Base-by-base conservation (phyloP, 2,329 filamentous ascomycete species). In the Aspergillus caelatus region DNA sequence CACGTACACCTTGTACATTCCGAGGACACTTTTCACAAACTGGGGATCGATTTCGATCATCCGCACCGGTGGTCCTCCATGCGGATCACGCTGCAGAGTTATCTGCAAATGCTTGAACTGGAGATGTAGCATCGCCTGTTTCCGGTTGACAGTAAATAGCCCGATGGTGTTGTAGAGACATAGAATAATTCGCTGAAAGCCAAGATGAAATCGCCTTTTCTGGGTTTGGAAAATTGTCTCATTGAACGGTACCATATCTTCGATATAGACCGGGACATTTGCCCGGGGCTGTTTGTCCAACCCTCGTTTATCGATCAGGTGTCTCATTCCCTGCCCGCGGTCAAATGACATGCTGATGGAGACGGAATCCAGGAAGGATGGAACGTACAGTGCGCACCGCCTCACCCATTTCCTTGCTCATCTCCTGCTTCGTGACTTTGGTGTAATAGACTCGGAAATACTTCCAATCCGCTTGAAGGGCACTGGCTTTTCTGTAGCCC, bases 1-100 rank as follows among this genome's bases (percentile, higher is more conserved):
- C n/a, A 68, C 55, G 50, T 71, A 71, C 62, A 72, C 56, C 48
- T 68, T 68, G 34, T 46, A 67, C 58, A 71, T 71, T 14, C 64
- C 61, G n/a, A 73, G 60, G 45, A 71, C 43, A 14, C 62, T 66
- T 65, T 73, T 73, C 12, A 70, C 54, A 66, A 68, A 66, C 59
- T 71, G 21, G 19, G 64, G 62, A 48, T 65, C 14, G 23, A 72
- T 61, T 60, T 69, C 61, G 45, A 72, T 68, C 36, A 62, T 64
- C 9, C 46, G 64, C 54, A 67, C 58, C 21, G 63, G 62, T 43
- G 66, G 69, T 60, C 64, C 62, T 52, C 61, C 50, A 48, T 67
- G 55, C 19, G 65, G 64, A 62, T 72, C 64, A 55, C 57, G 52
- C 61, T 70, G 59, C n/a, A 72, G 61, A 16, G 46, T 68, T 53